Conservation (phyloP, 305 asterid genomes). For the Stenogyne calaminthoides region DNA sequence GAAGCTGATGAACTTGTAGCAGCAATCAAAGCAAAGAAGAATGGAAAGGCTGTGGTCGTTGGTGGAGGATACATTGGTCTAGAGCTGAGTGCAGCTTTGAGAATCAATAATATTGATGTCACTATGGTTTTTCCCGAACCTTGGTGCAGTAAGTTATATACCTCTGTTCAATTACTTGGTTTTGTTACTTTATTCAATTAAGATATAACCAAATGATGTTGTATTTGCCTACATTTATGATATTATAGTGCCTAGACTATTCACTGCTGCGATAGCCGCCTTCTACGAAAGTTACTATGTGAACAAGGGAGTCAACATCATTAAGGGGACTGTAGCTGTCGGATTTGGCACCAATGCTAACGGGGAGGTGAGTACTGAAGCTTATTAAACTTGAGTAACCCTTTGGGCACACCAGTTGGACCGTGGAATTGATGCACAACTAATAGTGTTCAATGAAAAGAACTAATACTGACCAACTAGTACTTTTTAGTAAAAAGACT, state of each 20-base stretch:
- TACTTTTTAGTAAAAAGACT: too few species aligned
- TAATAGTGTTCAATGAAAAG: too few species aligned
- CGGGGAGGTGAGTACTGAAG: slow-evolving; percentile 60
- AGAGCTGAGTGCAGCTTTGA: slow-evolving; percentile 93
- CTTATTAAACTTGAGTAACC: neutral
- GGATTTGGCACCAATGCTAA: slow-evolving; percentile 67
- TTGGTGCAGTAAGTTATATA: slow-evolving; percentile 94
- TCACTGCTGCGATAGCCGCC: slow-evolving; percentile 83
- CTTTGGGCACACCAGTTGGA: too few species aligned
- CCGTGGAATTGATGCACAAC: too few species aligned
- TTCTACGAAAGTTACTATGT: slow-evolving; percentile 81
- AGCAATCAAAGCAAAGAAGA: slow-evolving; percentile 74
- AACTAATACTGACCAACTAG: too few species aligned
- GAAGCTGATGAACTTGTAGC: slow-evolving; percentile 94
- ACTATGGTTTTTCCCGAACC: slow-evolving; percentile 98
- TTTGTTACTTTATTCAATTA: neutral
- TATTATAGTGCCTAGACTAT: slow-evolving; percentile 87
- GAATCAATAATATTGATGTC: slow-evolving; percentile 71
- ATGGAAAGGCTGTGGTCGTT: slow-evolving; percentile 80
- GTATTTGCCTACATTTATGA: slow-evolving; percentile 10
- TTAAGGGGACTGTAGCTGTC: slow-evolving; percentile 86
- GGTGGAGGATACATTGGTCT: slow-evolving; percentile 98
- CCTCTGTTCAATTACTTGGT: neutral
- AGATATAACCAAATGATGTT: neutral
- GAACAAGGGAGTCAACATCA: slow-evolving; percentile 76